phyloP scores from a whole-genome alignment of 2,329 filamentous ascomycete species.

The Cytospora chrysosperma region DNA sequence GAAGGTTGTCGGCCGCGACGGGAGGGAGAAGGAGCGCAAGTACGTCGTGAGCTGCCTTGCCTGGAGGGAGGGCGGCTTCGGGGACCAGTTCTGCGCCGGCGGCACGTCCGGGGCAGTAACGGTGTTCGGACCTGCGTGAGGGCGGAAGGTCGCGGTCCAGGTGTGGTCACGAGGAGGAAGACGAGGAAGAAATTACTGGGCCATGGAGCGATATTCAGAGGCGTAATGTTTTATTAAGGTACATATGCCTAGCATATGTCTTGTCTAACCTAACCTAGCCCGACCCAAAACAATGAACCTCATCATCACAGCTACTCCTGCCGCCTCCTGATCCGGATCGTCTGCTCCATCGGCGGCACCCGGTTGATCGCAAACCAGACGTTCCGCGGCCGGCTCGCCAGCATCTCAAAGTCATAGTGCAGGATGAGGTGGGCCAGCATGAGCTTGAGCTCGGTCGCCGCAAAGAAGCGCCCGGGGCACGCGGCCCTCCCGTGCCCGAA shows the following conservation, averaged over 20 bases:
- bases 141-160: neutral
- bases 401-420: slow-evolving; percentile 30
- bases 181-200: no score
- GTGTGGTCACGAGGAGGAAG: neutral
- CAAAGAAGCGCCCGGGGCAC: slow-evolving; percentile 41
- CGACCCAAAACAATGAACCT: neutral
- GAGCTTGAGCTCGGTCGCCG: slow-evolving; percentile 37
- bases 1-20: slow-evolving; percentile 57
- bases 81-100: slow-evolving; percentile 64
- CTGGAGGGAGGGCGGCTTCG: slow-evolving; percentile 62
- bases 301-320: neutral
- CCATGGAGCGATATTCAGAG: neutral
- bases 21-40: slow-evolving; percentile 56
- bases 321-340: slow-evolving; percentile 12
- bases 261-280: neutral
- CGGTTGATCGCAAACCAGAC: slow-evolving; percentile 20
- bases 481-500: slow-evolving; percentile 42
- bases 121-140: slow-evolving; percentile 49
- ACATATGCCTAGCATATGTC: no score
- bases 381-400: slow-evolving; percentile 16
- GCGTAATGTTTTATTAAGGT: neutral
- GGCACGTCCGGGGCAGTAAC: slow-evolving; percentile 66
- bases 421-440: slow-evolving; percentile 30
- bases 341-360: slow-evolving; percentile 21
- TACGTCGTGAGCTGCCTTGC: slow-evolving; percentile 63